Percentiles rank a stretch among this genome's conserved stretches.
These are phyloP conservation scores for Phlebiopsis gigantea DNA, from an alignment of 768 basidiomycete genomes.

Conservation along the genomic window DNA sequence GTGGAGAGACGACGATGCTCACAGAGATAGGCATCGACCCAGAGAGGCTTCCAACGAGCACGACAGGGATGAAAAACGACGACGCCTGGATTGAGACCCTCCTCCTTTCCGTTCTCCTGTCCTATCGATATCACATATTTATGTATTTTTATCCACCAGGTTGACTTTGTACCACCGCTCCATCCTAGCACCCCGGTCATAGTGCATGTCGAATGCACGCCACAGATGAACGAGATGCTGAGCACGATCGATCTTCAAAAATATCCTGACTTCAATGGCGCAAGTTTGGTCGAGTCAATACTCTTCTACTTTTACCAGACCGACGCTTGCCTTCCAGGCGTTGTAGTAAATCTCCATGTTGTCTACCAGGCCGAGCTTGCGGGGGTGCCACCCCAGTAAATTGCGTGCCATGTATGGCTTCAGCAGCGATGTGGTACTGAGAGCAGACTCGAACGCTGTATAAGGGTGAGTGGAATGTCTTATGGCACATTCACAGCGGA, in stretches of 20 bases:
- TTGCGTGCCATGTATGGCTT: slow-evolving; percentile 36
- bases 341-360: slow-evolving; percentile 38
- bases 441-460: slow-evolving; percentile 32
- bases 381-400: slow-evolving; percentile 39
- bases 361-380: slow-evolving; percentile 37
- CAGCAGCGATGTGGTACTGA: slow-evolving; percentile 26
- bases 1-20: slow-evolving; percentile 17
- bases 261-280: no score
- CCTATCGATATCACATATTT: neutral
- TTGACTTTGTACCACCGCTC: neutral
- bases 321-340: slow-evolving; percentile 27
- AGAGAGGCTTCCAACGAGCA: slow-evolving; percentile 25
- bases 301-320: neutral
- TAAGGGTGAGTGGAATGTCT: slow-evolving; percentile 6
- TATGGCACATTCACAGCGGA: no score
- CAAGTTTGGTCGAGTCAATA: no score
- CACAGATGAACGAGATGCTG: no score
- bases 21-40: slow-evolving; percentile 20
- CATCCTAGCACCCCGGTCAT: no score
- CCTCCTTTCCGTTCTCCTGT: neutral
- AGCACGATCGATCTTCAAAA: no score
- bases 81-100: slow-evolving; percentile 24
- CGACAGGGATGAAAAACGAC: slow-evolving; percentile 28
- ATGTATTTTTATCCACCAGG: neutral
- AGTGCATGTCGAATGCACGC: no score